Evolutionary conservation across 441 rosid genomes (phyloP).

Genomic region (Daphne laureola): DNA sequence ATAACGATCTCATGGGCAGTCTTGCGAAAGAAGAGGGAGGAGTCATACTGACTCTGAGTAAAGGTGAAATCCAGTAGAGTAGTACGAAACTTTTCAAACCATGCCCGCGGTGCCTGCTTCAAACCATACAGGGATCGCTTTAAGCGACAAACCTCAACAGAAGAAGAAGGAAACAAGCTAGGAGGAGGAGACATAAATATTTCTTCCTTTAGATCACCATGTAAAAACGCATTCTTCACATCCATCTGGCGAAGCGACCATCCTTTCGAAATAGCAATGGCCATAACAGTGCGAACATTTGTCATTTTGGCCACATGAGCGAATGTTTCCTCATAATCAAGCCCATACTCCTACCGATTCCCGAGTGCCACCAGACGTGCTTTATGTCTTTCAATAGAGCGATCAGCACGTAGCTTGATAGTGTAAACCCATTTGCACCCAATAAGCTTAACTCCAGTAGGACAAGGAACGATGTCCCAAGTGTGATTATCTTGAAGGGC

Average conservation of each 20-base stretch:
- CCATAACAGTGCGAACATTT: background rate
- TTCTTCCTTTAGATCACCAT: background rate
- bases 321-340: background rate
- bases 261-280: background rate
- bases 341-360: background rate
- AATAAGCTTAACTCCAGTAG: background rate
- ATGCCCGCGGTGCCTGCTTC: background rate
- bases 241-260: too few relatives aligned
- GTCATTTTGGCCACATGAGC: too few relatives aligned
- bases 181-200: background rate
- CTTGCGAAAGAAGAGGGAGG: too few relatives aligned
- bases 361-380: too few relatives aligned
- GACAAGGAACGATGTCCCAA: too few relatives aligned
- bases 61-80: too few relatives aligned
- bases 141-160: background rate
- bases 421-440: background rate
- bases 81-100: too few relatives aligned
- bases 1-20: too few relatives aligned
- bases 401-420: background rate
- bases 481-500: constrained; percentile 1
- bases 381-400: too few relatives aligned
- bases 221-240: too few relatives aligned
- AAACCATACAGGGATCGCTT: background rate
- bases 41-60: too few relatives aligned
- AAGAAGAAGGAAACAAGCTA: background rate